Conservation (phyloP, 2,329 filamentous ascomycete species). For the Fusarium metavorans region DNA sequence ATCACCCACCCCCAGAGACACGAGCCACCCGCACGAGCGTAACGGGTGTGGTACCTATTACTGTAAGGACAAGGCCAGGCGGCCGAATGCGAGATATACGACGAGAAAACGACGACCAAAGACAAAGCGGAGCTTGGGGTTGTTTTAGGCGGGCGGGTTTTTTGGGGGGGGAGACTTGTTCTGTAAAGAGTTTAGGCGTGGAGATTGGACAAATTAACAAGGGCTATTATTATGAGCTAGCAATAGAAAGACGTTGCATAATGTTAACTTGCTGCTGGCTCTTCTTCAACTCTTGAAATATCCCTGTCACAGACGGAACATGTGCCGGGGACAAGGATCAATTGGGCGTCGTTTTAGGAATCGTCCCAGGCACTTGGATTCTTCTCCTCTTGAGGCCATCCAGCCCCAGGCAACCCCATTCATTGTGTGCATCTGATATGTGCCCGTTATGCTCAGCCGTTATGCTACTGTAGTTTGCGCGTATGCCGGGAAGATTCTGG, state of each 20-base stretch:
- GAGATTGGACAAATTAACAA: neutral
- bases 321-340: slow-evolving; percentile 26
- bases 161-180: neutral
- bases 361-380: slow-evolving; percentile 25
- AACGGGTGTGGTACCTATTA: slow-evolving; percentile 2
- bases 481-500: slow-evolving; percentile 11
- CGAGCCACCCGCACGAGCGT: slow-evolving; percentile 33
- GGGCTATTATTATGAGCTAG: neutral
- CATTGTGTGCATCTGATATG: neutral
- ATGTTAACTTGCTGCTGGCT: neutral
- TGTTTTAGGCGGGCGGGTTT: slow-evolving; percentile 15
- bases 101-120: slow-evolving; percentile 22
- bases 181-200: neutral
- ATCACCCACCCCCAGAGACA: slow-evolving; percentile 2
- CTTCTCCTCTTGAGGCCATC: slow-evolving; percentile 8
- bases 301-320: slow-evolving; percentile 14
- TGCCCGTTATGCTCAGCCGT: slow-evolving; percentile 22
- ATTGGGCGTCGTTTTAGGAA: slow-evolving; percentile 3
- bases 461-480: slow-evolving; percentile 7
- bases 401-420: neutral
- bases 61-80: neutral
- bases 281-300: slow-evolving; percentile 5
- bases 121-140: slow-evolving; percentile 7
- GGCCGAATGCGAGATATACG: slow-evolving; percentile 45
- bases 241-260: neutral